phyloP scores from a whole-genome alignment of 1,284 basidiomycete genomes.

The Rhodotorula sp. region DNA sequence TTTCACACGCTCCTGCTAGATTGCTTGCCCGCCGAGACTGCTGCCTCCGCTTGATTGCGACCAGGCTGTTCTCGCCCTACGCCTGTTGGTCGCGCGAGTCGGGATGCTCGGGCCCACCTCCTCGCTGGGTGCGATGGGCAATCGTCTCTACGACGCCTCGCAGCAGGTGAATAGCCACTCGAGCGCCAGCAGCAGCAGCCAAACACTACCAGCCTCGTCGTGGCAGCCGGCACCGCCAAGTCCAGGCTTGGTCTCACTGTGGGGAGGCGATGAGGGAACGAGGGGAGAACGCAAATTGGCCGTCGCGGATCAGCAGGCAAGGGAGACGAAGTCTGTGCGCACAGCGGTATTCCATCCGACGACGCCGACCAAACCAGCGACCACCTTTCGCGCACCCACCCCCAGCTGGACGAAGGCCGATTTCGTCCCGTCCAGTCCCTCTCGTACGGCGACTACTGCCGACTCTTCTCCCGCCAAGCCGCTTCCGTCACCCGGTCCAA shows the following conservation, averaged over 20 bases:
- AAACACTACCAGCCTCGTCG: not conserved
- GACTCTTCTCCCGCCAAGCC: not conserved
- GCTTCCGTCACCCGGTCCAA: not conserved
- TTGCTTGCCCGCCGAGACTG: not conserved
- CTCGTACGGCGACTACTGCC: too few relatives aligned
- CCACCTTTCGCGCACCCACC: too few relatives aligned
- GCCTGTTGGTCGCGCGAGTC: not conserved
- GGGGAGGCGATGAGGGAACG: not conserved
- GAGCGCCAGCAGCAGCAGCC: not conserved
- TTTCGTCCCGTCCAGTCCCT: too few relatives aligned
- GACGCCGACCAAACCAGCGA: too few relatives aligned
- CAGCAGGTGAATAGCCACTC: too few relatives aligned
- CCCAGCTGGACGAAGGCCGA: too few relatives aligned
- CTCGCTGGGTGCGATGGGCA: slow-evolving; percentile 1
- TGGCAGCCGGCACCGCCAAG: not conserved
- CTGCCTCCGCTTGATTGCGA: not conserved
- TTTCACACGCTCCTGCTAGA: not conserved
- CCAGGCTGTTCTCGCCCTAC: too few relatives aligned
- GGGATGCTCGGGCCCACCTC: not conserved
- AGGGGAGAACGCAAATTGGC: slow-evolving; percentile 3
- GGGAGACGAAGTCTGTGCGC: not conserved
- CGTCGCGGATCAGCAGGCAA: not conserved
- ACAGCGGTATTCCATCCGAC: not conserved
- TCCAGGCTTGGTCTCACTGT: too few relatives aligned
- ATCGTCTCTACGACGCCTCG: not conserved